Base-by-base conservation (phyloP, 306 rosid species). In the Trichosanthes truncata region DNA sequence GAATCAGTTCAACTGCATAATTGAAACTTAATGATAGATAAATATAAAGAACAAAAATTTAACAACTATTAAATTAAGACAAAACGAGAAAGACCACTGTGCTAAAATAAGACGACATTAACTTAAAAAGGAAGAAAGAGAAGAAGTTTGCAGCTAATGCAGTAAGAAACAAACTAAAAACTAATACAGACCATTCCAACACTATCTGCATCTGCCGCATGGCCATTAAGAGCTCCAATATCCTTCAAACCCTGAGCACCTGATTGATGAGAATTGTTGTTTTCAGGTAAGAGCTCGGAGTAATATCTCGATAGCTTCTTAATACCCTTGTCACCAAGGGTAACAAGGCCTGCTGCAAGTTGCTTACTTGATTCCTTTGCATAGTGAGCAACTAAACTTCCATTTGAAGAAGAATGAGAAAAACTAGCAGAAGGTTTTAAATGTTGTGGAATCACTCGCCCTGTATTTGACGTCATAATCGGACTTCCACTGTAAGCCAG, bases 341-440 rank as follows among this genome's bases (percentile, higher is more conserved):
- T 86, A 80, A 87, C 93, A 80, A 96, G 90, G 40, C 99, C 98
- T 53, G 88, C 82, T 78, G 99, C 99, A 82, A 96, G 91, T 80
- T 93, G 97, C 89, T 96, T 93, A 90, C 99, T 96, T 40, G 99
- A 93, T 61, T 96, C 94, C 84, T 91, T 96, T 55, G 99, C 98
- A 88, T 90, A 93, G 84, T 95, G 98, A 48, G 93, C 96, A 87
- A 96, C 96, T 80, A 93, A 59, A 84, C 94, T 89, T 63, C 99
- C 98, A 78, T 93, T 93, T 80, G 96, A 87, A 87, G 97, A 83
- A 84, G 86, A 87, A 82, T 87, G 87, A 82, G 94, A 84, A 84
- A 87, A 83, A 81, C 96, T 90, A 43, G 88, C 88, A 76, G 97
- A 91, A 84, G 91, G 84, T 35, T 82, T 84, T 85, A 96, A 80